These are phyloP conservation scores for Ambrosia hybrid DNA, from an alignment of 140 eudicot species.

Conservation along the genomic window DNA sequence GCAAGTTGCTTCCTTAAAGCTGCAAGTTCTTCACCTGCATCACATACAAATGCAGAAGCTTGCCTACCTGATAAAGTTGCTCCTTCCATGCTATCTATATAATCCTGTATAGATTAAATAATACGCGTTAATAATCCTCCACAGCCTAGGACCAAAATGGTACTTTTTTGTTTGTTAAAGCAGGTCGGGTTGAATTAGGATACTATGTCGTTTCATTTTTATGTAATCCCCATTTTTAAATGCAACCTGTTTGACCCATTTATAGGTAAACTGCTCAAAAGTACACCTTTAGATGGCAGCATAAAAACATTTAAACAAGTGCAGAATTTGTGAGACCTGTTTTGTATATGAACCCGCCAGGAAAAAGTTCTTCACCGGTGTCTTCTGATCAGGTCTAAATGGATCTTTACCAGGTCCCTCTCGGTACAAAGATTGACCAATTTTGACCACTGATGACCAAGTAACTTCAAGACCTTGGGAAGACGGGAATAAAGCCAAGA, in stretches of 20 bases:
- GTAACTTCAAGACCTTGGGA: constrained; percentile 91
- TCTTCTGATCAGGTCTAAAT: constrained; percentile 97
- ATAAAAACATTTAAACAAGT: not conserved
- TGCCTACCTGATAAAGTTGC: constrained; percentile 97
- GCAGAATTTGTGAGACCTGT: constrained; percentile 57
- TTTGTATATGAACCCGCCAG: constrained; percentile 96
- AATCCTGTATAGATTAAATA: constrained; percentile 55
- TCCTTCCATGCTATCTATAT: constrained; percentile 98
- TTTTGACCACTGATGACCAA: constrained; percentile 94
- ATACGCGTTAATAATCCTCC: not conserved
- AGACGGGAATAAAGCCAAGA: constrained; percentile 84
- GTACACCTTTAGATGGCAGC: too few species aligned
- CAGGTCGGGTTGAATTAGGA: not conserved
- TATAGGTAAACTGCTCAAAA: too few species aligned
- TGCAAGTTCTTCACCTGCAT: constrained; percentile 86
- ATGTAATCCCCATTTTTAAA: too few species aligned
- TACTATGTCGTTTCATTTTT: not conserved
- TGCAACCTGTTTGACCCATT: not conserved
- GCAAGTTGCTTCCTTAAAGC: constrained; percentile 52
- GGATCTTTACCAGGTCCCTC: constrained; percentile 99
- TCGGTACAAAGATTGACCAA: constrained; percentile 86
- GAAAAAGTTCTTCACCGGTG: constrained; percentile 87
- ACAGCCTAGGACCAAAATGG: not conserved
- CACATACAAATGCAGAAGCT: constrained; percentile 81
- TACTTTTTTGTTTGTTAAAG: not conserved